Conservation (phyloP, 148 eudicot species). For the Cornus controversa region DNA sequence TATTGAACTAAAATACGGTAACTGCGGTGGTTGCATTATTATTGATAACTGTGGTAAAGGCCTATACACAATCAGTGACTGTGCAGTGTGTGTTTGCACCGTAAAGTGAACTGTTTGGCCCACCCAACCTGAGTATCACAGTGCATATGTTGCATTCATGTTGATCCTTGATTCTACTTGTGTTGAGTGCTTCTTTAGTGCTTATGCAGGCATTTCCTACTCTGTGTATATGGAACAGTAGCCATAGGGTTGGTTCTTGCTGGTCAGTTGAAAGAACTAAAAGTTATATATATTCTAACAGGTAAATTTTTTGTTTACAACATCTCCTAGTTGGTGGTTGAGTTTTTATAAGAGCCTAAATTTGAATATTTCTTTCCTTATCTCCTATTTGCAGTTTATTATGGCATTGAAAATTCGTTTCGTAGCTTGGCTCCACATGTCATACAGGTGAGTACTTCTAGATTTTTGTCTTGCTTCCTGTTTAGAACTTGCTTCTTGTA, state of each 20-base stretch:
- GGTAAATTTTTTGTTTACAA: constrained; percentile 35
- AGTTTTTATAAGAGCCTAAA: background rate
- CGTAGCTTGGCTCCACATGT: constrained; percentile 85
- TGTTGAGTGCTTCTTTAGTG: constrained; percentile 21
- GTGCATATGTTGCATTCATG: background rate
- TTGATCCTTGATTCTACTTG: background rate
- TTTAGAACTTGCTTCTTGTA: background rate
- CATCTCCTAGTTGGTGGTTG: constrained; percentile 8
- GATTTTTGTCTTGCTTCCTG: background rate
- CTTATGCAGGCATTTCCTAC: constrained; percentile 84
- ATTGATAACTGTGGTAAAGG: no score
- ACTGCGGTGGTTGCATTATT: no score
- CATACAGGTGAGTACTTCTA: constrained; percentile 52
- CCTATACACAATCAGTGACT: background rate
- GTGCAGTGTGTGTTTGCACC: background rate
- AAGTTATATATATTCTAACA: constrained; percentile 68
- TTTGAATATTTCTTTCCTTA: background rate
- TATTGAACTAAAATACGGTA: no score
- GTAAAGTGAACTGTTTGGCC: background rate
- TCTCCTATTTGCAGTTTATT: constrained; percentile 56
- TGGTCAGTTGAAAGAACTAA: constrained; percentile 77
- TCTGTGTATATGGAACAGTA: constrained; percentile 82
- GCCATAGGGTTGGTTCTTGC: constrained; percentile 83
- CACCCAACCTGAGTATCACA: background rate
- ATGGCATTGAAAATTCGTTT: constrained; percentile 73